Base-by-base conservation (phyloP, 2,329 filamentous ascomycete species). In the Aspergillus piperis region DNA sequence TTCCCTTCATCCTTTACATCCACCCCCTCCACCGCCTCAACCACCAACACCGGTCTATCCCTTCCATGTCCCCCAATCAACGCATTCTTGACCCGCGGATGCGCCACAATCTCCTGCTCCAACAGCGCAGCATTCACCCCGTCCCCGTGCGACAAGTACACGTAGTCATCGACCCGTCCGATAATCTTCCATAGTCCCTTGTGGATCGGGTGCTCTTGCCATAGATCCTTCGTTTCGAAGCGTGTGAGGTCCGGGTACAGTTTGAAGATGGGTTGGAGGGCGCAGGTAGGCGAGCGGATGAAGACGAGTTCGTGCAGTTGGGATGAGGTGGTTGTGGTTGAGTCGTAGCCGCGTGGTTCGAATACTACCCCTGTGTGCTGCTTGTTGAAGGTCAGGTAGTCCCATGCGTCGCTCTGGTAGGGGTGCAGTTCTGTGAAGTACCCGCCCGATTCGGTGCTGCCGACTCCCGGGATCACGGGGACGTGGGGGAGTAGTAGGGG, bases 141-240 rank as follows among this genome's bases (percentile, higher is more conserved):
- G 8, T 69, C 66, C 2, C 61, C 65, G 51, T 68, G 64, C 2
- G 52, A 64, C 3, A 64, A 42, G 11, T 56, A 59, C 3, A 64
- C 36, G 32, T 66, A 65, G 44, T 70, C 67, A 27, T 69, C 66
- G 8, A 23, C 59, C 0, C 66, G 65, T 44, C 65, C 68, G 44
- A 69, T 61, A 30, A 72, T 68, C 30, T 68, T 68, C 69, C 68
- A 72, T 8, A 68, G 36, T 2, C 62, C 61, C 19, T 65, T 64
- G 13, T 67, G 58, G 8, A 62, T 39, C 2, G 70, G 67, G 39
- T 72, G 67, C 8, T 68, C 60, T 3, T 61, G 41, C 64, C 62
- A 71, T 3, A 71, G 57, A 44, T 72, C 69, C 7, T 66, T 68
- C 0, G 68, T 70, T 13, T 59, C 61, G 42, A 66, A 71, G 3